Percentiles rank a stretch among this genome's conserved stretches.
Evolutionary conservation across 495 filamentous ascomycete species (phyloP).

Genomic region (Xylaria palmicola): DNA sequence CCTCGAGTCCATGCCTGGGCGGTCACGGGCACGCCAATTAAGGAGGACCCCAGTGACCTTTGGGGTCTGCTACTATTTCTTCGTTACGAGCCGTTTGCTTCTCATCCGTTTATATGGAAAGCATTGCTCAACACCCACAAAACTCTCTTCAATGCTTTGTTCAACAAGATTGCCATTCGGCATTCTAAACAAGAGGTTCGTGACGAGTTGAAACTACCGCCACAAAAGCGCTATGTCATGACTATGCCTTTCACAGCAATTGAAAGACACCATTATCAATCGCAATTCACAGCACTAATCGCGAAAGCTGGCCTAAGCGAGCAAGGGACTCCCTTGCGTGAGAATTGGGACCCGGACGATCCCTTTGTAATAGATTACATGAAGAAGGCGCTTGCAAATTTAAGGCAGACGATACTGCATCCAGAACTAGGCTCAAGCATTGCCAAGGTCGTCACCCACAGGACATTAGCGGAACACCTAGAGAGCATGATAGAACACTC

Average conservation of each 20-base stretch:
- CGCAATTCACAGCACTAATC: conserved; percentile 71
- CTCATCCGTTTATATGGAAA: conserved; percentile 61
- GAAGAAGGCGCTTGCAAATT: conserved; percentile 47
- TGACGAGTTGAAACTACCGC: conserved; percentile 67
- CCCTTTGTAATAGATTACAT: conserved; percentile 59
- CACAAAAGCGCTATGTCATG: conserved; percentile 81
- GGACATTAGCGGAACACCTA: conserved; percentile 79
- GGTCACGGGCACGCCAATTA: conserved; percentile 87
- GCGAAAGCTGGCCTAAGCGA: conserved; percentile 62
- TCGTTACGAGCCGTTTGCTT: conserved; percentile 71
- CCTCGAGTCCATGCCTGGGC: conserved; percentile 87
- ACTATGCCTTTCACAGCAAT: conserved; percentile 84
- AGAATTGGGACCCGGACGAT: conserved; percentile 64
- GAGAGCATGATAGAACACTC: conserved; percentile 86
- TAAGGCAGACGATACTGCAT: conserved; percentile 86
- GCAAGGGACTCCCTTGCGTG: conserved; percentile 58
- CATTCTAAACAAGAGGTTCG: conserved; percentile 82
- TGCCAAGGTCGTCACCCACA: conserved; percentile 56
- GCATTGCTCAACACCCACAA: conserved; percentile 58
- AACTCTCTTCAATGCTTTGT: conserved; percentile 61
- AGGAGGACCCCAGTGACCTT: conserved; percentile 71
- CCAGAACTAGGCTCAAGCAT: conserved; percentile 63
- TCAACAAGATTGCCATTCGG: conserved; percentile 68
- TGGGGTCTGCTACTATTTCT: conserved; percentile 78
- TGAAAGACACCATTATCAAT: conserved; percentile 83